Base-by-base conservation (phyloP, 306 rosid genomes). In the Sicyos edulis region DNA sequence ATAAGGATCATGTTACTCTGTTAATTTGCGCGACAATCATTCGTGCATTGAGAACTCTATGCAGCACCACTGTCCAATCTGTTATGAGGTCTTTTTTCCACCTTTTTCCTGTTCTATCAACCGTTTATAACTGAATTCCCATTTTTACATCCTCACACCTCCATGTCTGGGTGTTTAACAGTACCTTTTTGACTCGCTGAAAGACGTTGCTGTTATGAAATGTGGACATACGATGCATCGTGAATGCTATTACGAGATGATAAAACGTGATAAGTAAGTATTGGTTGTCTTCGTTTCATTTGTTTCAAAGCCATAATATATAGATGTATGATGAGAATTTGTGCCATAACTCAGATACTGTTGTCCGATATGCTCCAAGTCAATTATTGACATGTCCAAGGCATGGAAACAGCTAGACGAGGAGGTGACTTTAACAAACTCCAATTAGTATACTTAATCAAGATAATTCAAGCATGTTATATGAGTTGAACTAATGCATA, bases 161-260 rank as follows among this genome's bases (percentile, higher is more conserved):
- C 37, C 61, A 62, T 73, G 34, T 40, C 72, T 76, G 70, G 71
- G 59, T 74, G 29, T 42, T 44, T 51, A 82, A 63, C 64, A 92
- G 98, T 92, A 84, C 79, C 98, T 92, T 70, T 92, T 88, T 69
- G 96, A 92, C 82, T 85, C 98, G 4, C 76, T 91, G 80, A 87
- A 87, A 78, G 92, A 87, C 74, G 89, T 88, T 10, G 17, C 73
- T 49, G 96, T 92, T 14, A 90, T 92, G 98, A 92, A 85, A 87
- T 95, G 99, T 24, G 99, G 99, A 9, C 99, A 95, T 77, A 95
- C 99, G 7, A 95, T 95, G 97, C 99, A 95, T 73, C 6, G 10
- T 20, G 96, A 91, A 79, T 95, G 99, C 79, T 86, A 76, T 72
- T 12, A 24, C 4, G 97, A 95, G 89, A 91, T 95, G 99, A 42